Evolutionary conservation across 306 rosid genomes (phyloP).

Genomic region (Cucurbita argyrosperma): DNA sequence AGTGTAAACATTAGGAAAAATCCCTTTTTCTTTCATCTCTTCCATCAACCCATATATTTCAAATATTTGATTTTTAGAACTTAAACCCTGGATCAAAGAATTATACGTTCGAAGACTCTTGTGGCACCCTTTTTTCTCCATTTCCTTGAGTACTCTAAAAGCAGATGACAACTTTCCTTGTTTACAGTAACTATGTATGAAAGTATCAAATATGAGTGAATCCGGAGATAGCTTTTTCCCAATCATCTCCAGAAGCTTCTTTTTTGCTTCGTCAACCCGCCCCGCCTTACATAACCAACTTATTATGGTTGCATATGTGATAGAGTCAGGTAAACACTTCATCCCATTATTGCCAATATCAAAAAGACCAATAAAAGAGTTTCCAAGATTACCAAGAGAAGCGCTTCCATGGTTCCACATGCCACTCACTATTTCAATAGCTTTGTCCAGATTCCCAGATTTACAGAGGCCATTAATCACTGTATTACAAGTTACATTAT

Average conservation of each 20-base stretch:
- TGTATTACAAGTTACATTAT: constrained; percentile 73
- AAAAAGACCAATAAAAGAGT: constrained; percentile 44
- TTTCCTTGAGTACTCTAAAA: constrained; percentile 81
- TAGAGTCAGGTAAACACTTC: constrained; percentile 51
- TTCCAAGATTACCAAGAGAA: constrained; percentile 42
- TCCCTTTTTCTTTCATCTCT: constrained; percentile 82
- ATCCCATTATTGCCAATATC: constrained; percentile 34
- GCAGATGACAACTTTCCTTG: constrained; percentile 82
- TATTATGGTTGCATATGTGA: constrained; percentile 63
- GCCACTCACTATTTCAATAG: constrained; percentile 56
- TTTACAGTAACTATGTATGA: constrained; percentile 56
- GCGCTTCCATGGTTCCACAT: constrained; percentile 78
- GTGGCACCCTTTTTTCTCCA: constrained; percentile 88
- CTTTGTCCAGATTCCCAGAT: constrained; percentile 66
- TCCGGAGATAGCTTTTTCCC: constrained; percentile 59
- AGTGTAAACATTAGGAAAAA: constrained; percentile 50
- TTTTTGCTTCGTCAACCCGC: constrained; percentile 80
- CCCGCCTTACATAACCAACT: constrained; percentile 71
- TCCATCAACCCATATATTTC: constrained; percentile 87
- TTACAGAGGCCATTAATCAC: constrained; percentile 76
- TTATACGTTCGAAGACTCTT: constrained; percentile 85
- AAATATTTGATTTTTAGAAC: constrained; percentile 54
- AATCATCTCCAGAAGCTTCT: constrained; percentile 69
- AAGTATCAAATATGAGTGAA: constrained; percentile 49
- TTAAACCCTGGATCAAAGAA: constrained; percentile 65